Evolutionary conservation across 306 rosid species (phyloP).

Genomic region (Cucurbita argyrosperma): DNA sequence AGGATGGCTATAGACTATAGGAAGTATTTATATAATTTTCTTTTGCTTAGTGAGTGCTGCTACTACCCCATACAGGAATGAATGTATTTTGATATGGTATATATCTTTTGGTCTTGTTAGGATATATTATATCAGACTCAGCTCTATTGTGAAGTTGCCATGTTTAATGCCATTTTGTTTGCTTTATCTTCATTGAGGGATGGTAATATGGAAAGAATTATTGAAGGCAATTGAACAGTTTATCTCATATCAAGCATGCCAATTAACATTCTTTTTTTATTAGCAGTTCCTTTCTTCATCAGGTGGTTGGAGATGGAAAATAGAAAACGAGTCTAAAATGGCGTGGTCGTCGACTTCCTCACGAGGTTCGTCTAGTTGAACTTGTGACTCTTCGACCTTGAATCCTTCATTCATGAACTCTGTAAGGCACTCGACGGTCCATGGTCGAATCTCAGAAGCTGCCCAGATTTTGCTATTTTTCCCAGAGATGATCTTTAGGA

Average conservation of each 20-base stretch:
- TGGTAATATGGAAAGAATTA: background rate
- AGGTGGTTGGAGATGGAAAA: conserved; percentile 11
- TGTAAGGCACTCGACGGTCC: conserved; percentile 16
- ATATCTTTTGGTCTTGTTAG: background rate
- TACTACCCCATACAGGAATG: background rate
- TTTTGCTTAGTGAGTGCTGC: background rate
- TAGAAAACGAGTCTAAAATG: background rate
- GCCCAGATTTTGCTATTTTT: conserved; percentile 16
- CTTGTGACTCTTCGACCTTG: conserved; percentile 12
- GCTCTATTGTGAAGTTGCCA: background rate
- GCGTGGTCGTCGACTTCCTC: background rate
- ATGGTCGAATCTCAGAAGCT: conserved; percentile 15
- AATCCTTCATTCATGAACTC: conserved; percentile 20
- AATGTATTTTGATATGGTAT: conserved; percentile 2
- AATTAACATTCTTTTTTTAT: background rate
- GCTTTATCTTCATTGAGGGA: background rate
- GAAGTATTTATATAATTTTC: background rate
- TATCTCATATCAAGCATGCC: background rate
- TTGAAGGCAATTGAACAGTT: background rate
- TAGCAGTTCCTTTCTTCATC: background rate
- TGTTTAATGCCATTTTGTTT: background rate
- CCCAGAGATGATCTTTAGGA: conserved; percentile 9
- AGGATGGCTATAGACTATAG: background rate
- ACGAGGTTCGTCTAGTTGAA: background rate
- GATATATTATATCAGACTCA: background rate